Evolutionary conservation across 2,329 filamentous ascomycete species (phyloP), one percentile per base, ranked within the genome.

Genomic region (Fusarium napiforme): DNA sequence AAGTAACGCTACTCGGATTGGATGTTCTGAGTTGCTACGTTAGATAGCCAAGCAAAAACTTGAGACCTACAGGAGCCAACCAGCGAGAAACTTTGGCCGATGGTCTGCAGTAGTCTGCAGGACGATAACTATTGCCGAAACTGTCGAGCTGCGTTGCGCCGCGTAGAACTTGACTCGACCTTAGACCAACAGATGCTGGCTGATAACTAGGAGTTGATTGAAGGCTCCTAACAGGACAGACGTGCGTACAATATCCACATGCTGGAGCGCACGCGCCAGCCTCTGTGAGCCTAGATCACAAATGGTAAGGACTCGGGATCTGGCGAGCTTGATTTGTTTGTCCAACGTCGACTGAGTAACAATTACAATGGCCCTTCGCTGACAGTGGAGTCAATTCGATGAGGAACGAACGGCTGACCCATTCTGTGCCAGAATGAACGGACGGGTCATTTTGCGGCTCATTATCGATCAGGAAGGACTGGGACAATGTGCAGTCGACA

Each of bases 141-240:
- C 52, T 63, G 78, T 79, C 77, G 78, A 79, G 71, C 66, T 79
- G 78, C 78, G 75, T 79, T 72, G 73, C 72, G 76, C 74, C 70
- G 72, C 76, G 72, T 57, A 72, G 67, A 70, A 71, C 69, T 67
- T 75, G 71, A 71, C 64, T 69, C 73, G 69, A 63, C 65, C 67
- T 65, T 67, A 66, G 69, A 75, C 75, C 77, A 78, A 77, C 77
- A 72, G 68, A 43, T 77, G 72, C 70, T 75, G 68, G 67, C 64
- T 71, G 71, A 78, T 77, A 78, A 65, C 67, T 70, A 64, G 66
- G 42, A 50, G 42, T 65, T 73, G 76, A 76, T 75, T 70, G 67
- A 69, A 70, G 65, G 64, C 74, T 78, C 66, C 76, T 77, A 60
- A 75, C 76, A 77, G 76, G 75, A 68, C 65, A 53, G 67, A 69